Base-by-base conservation (phyloP, 805 yeast species). In the Starmerella bombicola region DNA sequence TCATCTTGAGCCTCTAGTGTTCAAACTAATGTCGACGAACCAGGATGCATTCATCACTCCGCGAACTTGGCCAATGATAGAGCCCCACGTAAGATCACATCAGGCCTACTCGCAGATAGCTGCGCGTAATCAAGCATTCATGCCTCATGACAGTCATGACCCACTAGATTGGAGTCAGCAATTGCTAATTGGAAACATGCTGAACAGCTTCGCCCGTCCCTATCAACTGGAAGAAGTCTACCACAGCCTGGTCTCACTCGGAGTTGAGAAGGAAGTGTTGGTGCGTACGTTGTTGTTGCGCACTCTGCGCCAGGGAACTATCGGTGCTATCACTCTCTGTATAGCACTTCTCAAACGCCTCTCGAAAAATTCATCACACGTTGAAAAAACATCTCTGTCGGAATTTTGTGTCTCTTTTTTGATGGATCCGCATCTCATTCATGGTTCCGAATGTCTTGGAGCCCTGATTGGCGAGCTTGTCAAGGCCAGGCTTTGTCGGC, bases 391-490 rank as follows among this genome's bases (percentile, higher is more conserved):
- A 8, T 25, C 33, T 15, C 30, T 50, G 3, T 48, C 53, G 5
- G 58, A 51, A 8, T 20, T 37, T 30, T 33, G 46, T 18, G 40
- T 45, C 35, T 36, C 50, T 4, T 48, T 47, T 28, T 40, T 54
- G 25, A 42, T 53, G 32, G 52, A 48, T 16, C 42, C 47, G 3
- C 43, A 48, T 5, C 37, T 41, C 20, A 30, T 30, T 13, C 33
- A 35, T 23, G 36, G 34, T 19, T 38, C 48, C 13, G 10, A 35
- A 3, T 19, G 26, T 8, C 25, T 50, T 13, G 40, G 38, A 46
- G 64, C 68, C n/a, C 57, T 76, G 24, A 64, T 78, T 15, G 65
- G 68, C 40, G 77, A 73, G 55, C 57, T 77, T 3, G 48, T 60
- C 7, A 69, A 67, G 31, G 49, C 67, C 40, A 69, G 69, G 34